Evolutionary conservation across 495 filamentous ascomycete genomes (phyloP).

Genomic region (Penicillium paxilli): DNA sequence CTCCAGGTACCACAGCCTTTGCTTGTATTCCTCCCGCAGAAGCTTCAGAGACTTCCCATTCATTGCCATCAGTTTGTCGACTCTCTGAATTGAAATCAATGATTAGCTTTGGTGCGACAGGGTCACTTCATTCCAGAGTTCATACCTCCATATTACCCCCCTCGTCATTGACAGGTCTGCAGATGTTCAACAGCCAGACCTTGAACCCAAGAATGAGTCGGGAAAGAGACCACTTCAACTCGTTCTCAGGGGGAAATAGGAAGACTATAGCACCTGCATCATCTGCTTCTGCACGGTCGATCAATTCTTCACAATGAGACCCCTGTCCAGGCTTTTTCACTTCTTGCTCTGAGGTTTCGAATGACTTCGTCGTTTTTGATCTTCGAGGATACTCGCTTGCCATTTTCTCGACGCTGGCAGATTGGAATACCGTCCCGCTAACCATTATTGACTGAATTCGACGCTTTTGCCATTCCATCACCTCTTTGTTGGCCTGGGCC

Average conservation of each 20-base stretch:
- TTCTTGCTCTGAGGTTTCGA: not conserved
- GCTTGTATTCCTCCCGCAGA: conserved; percentile 8
- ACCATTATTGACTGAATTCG: conserved; percentile 23
- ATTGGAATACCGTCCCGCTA: conserved; percentile 23
- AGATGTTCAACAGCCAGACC: conserved; percentile 19
- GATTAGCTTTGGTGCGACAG: no score
- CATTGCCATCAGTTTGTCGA: conserved; percentile 13
- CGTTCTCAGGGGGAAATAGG: conserved; percentile 20
- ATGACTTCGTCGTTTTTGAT: not conserved
- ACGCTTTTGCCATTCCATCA: conserved; percentile 29
- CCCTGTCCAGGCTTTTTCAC: not conserved
- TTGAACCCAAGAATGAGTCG: conserved; percentile 13
- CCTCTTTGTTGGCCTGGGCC: conserved; percentile 4
- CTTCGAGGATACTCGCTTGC: conserved; percentile 2
- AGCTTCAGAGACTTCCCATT: conserved; percentile 8
- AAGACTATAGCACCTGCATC: conserved; percentile 26
- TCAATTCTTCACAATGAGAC: not conserved
- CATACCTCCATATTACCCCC: conserved; percentile 18
- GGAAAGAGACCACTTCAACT: conserved; percentile 14
- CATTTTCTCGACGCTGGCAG: conserved; percentile 10
- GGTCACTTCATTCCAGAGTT: no score
- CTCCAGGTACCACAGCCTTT: conserved; percentile 29
- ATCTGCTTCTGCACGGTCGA: not conserved
- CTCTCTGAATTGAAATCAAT: conserved; percentile 19
- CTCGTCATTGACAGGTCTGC: conserved; percentile 16